Base-by-base conservation (phyloP, 345 rosid species). In the Salix brachista region DNA sequence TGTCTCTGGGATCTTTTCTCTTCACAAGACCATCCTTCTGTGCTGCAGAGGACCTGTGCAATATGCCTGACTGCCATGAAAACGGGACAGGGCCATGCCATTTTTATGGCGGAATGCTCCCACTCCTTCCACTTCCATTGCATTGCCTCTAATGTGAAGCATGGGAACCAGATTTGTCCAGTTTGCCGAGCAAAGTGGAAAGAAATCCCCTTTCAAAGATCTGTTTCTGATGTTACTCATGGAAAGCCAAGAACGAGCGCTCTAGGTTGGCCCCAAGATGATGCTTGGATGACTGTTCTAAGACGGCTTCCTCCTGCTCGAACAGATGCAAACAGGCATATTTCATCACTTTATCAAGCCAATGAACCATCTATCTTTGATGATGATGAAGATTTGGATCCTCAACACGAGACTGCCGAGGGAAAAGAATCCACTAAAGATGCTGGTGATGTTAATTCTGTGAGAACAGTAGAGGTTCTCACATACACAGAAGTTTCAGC, bases 41-140 rank as follows among this genome's bases (percentile, higher is more conserved):
- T 81, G 73, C 36, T 90, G 90, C 93, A 95, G 99, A 89, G 75
- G 78, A 88, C 87, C 1, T 81, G 83, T 65, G 76, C 83, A 21
- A 80, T 80, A 70, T 80, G 83, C 77, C 69, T 80, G 18, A 76
- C 68, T n/a, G 36, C 26, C 79, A 70, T 80, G 64, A 80, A 80
- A 67, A 72, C 75, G 18, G 83, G 83, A 46, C 71, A 75, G 21
- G 83, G 83, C 60, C 79, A 80, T 17, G 83, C 83, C 36, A 80
- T 80, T 50, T 80, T 80, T 23, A 80, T 76, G 5, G 79, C 83
- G 11, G 83, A 80, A 67, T 80, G 83, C 69, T 80, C 83, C 30
- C 83, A 80, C 61, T 75, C 83, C 2, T 80, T 80, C 67, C 83
- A 80, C 37, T 80, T 80, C 79, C 79, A 80, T 36, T 80, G 83